These are phyloP conservation scores for Kokia cookei DNA, from an alignment of 441 rosid species.

Conservation along the genomic window DNA sequence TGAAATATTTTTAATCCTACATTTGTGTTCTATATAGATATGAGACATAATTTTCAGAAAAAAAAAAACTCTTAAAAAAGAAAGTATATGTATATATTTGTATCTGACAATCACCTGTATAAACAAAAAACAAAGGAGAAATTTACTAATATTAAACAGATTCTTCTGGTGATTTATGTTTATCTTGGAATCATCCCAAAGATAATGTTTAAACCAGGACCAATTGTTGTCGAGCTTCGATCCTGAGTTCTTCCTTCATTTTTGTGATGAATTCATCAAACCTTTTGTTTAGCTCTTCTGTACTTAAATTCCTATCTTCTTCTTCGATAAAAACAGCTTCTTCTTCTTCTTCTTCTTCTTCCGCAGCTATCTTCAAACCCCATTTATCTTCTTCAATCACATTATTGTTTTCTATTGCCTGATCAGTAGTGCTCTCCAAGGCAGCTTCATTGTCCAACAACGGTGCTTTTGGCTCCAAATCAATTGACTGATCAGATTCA, in stretches of 20 bases:
- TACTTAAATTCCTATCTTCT: slow-evolving; percentile 21
- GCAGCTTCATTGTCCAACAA: slow-evolving; percentile 19
- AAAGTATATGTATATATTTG: too few species aligned
- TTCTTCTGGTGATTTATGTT: not conserved
- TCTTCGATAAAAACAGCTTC: slow-evolving; percentile 4
- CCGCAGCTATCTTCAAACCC: not conserved
- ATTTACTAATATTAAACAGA: not conserved
- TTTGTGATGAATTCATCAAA: slow-evolving; percentile 64
- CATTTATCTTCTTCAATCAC: not conserved
- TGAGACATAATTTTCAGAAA: too few species aligned
- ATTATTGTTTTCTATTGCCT: not conserved
- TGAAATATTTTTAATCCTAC: too few species aligned
- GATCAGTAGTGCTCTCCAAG: not conserved
- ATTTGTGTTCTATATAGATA: too few species aligned
- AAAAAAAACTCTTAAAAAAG: too few species aligned
- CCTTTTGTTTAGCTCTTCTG: slow-evolving; percentile 51
- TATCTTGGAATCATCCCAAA: not conserved
- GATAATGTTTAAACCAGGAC: slow-evolving; percentile 33
- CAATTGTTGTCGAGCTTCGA: slow-evolving; percentile 41
- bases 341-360: slow-evolving; percentile 14
- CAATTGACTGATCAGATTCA: not conserved
- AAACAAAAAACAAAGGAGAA: too few species aligned
- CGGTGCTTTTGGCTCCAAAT: not conserved
- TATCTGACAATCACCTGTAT: too few species aligned
- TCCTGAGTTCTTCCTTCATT: slow-evolving; percentile 50